These are phyloP conservation scores for Tephrocybe sp. DNA, from an alignment of 768 basidiomycete genomes.

Conservation along the genomic window DNA sequence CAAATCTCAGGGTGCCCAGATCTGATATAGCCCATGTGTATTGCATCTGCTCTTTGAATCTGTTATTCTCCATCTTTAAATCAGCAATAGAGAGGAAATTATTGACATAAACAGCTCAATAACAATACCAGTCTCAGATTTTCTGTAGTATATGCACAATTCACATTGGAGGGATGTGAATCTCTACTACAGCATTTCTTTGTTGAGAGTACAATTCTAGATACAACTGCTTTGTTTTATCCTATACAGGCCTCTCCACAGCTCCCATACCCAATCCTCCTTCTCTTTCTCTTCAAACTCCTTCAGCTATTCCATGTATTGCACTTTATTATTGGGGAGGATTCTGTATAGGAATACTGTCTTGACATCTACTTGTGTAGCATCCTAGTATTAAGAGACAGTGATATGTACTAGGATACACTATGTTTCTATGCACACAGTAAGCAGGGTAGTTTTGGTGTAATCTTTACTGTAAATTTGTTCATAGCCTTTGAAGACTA, in stretches of 20 bases:
- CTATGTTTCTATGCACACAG: background rate
- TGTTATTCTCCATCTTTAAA: background rate
- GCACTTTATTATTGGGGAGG: background rate
- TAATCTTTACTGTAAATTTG: background rate
- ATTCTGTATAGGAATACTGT: background rate
- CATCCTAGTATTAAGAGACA: background rate
- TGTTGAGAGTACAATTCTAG: background rate
- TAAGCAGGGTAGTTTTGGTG: background rate
- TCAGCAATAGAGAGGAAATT: background rate
- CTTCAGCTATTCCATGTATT: background rate
- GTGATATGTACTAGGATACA: background rate
- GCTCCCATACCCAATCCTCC: background rate
- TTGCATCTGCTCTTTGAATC: background rate
- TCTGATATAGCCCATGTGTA: background rate
- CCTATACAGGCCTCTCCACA: background rate
- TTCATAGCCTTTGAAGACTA: background rate
- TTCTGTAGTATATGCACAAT: background rate
- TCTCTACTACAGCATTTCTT: background rate
- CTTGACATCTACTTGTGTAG: background rate
- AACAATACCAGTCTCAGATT: background rate
- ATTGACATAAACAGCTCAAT: background rate
- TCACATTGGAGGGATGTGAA: background rate
- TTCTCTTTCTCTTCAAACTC: background rate
- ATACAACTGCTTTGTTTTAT: background rate
- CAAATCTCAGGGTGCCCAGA: too few relatives aligned